A percentile compares a stretch with the other conserved stretches of the same genome.
phyloP scores from a whole-genome alignment of 2,329 filamentous ascomycete species.

The Talaromyces sp. region DNA sequence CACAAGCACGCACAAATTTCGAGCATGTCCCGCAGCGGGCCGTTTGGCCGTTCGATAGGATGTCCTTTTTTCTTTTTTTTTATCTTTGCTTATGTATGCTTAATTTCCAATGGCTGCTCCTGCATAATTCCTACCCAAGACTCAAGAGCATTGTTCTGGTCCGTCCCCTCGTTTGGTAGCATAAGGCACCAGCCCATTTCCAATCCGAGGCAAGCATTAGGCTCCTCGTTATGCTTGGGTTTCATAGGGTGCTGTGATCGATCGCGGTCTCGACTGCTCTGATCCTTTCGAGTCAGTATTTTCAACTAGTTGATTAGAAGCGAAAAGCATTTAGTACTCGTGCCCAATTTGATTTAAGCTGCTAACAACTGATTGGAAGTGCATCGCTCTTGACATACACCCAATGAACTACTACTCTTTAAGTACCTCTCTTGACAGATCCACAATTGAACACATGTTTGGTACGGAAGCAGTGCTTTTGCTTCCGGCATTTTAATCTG shows the following conservation, averaged over 20 bases:
- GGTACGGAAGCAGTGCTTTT: constrained; percentile 6
- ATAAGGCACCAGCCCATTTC: background rate
- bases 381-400: background rate
- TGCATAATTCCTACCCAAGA: background rate
- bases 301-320: background rate
- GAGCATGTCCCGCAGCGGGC: background rate
- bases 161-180: background rate
- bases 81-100: background rate
- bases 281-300: too few relatives aligned
- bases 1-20: background rate
- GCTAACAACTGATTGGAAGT: background rate
- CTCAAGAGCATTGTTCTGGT: background rate
- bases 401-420: background rate
- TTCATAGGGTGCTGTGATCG: background rate
- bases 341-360: background rate
- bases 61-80: background rate
- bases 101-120: background rate
- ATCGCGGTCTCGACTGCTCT: background rate
- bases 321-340: background rate
- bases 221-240: background rate
- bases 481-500: background rate
- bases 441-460: background rate
- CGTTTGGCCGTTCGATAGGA: background rate
- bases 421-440: background rate
- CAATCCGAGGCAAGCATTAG: background rate